Evolutionary conservation across 2,329 filamentous ascomycete genomes (phyloP), one percentile per base, ranked within the genome.

Genomic region (Arthrobotrys sinensis): DNA sequence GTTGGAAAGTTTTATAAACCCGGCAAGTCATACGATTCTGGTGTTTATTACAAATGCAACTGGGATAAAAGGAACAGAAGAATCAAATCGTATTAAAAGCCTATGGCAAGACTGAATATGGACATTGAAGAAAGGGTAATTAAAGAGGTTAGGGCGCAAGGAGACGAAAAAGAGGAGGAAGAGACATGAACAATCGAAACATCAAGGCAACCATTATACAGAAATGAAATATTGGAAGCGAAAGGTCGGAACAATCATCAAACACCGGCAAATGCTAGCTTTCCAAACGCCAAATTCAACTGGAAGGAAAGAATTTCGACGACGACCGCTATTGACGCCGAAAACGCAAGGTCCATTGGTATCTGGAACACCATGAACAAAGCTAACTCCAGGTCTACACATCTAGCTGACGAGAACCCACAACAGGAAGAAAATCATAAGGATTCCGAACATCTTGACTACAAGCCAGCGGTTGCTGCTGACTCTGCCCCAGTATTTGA

Each of bases 401-500:
- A 52, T 71, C 69, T 79, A 79, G 60, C 81, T 82, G 71, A 82
- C 81, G 76, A 82, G 76, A 62, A 82, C 81, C 81, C 81, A 82
- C 12, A 82, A 70, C 45, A 82, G 79, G 67, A 82, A 82, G 72
- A 82, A 82, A 63, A 82, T 82, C 81, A 82, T 82, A 32, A 82
- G 71, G 12, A 82, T 76, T 73, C 81, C 87, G 84, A 88, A 88
- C 89, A 91, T 91, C 84, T 92, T 93, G 50, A 94, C 94, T 81
- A 98, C 91, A 80, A 99, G 86, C 96, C 95, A 98, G 80, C 96
- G 89, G 86, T 99, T 99, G 80, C 94, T 93, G 71, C 93, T 96
- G 32, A 98, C 94, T 46, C 94, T 89, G 32, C 90, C 92, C 95
- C 96, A 99, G 85, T 98, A 99, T 85, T 97, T 97, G 86, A 99